Evolutionary conservation across 352 stramenopile species (phyloP), one percentile per base, ranked within the genome.

Genomic region (Phytophthora macrochlamydospora): DNA sequence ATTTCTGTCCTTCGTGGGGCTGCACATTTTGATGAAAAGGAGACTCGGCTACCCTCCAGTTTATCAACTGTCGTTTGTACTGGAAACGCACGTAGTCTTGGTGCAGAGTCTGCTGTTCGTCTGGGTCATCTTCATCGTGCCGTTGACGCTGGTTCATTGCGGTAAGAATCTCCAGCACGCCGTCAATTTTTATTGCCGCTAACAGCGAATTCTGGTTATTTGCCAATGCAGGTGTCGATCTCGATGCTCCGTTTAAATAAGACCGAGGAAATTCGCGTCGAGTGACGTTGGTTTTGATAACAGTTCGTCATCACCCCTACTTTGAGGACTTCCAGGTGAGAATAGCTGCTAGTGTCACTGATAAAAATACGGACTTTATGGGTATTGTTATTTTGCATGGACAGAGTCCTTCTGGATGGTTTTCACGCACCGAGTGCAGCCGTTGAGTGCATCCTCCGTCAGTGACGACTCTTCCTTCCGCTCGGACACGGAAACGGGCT

Each of bases 41-140:
- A 33, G 29, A 32, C 66, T 76, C 18, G 53, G 40, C 6, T 66
- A 63, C 31, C 55, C 52, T 4, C 49, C 57, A 24, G 6, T 63
- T 4, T 65, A 72, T 38, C 45, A 64, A 38, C 49, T 79, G 4
- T 68, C 55, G 6, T 77, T 79, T 46, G 69, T 79, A 28, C 55
- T 76, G 1, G 67, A 76, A 59, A 71, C 30, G 1, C 65, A 76
- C 9, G 14, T 14, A 1, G 33, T 43, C 11, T 37, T 58, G 13
- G 28, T 73, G 5, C 68, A 72, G 7, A 43, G 51, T 11, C 28
- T 44, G 1, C 12, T 76, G 6, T 55, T 76, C 35, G 38, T 65
- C 18, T 73, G 57, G 63, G 40, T 65, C 18, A 63, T 59, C 11
- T 69, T 59, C 53, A 66, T 62, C 14, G 40, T 73, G 11, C 52